A percentile compares a stretch with the other conserved stretches of the same genome.
Evolutionary conservation across 164 flowering plant genomes (phyloP).

Genomic region (Berberis thunbergii): DNA sequence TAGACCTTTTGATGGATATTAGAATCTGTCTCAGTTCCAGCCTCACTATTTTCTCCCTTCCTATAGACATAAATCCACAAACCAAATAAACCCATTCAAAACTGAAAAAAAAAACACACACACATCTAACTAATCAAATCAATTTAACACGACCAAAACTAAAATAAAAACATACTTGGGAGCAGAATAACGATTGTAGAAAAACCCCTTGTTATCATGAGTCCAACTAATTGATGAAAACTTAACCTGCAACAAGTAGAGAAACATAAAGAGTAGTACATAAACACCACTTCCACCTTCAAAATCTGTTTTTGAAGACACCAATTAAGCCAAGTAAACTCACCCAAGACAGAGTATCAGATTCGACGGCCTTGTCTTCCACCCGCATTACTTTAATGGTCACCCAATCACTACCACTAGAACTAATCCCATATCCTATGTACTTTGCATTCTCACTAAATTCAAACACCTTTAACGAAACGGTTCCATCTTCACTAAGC

Average conservation of each 20-base stretch:
- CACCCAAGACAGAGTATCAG: slow-evolving; percentile 81
- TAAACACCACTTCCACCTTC: neutral
- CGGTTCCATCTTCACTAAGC: slow-evolving; percentile 95
- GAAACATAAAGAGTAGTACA: neutral
- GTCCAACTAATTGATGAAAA: slow-evolving; percentile 85
- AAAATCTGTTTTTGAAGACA: neutral
- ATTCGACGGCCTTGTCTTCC: slow-evolving; percentile 51
- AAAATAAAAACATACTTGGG: slow-evolving; percentile 53
- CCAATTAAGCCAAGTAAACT: slow-evolving; percentile 10
- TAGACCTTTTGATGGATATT: slow-evolving; percentile 73
- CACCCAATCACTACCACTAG: slow-evolving; percentile 99
- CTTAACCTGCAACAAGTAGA: slow-evolving; percentile 54
- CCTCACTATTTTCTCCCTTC: slow-evolving; percentile 62
- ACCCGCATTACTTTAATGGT: slow-evolving; percentile 80
- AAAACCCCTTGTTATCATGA: slow-evolving; percentile 87
- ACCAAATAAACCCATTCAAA: slow-evolving; percentile 2
- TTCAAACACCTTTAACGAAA: slow-evolving; percentile 39
- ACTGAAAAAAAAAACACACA: too few relatives aligned
- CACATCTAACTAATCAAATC: neutral
- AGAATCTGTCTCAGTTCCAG: slow-evolving; percentile 88
- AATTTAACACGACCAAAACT: neutral
- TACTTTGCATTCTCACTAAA: slow-evolving; percentile 89
- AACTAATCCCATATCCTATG: slow-evolving; percentile 80
- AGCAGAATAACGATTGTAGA: slow-evolving; percentile 85
- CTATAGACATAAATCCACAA: slow-evolving; percentile 22